Evolutionary conservation across 345 rosid species (phyloP), one percentile per base, ranked within the genome.

Genomic region (Laguncularia racemosa): DNA sequence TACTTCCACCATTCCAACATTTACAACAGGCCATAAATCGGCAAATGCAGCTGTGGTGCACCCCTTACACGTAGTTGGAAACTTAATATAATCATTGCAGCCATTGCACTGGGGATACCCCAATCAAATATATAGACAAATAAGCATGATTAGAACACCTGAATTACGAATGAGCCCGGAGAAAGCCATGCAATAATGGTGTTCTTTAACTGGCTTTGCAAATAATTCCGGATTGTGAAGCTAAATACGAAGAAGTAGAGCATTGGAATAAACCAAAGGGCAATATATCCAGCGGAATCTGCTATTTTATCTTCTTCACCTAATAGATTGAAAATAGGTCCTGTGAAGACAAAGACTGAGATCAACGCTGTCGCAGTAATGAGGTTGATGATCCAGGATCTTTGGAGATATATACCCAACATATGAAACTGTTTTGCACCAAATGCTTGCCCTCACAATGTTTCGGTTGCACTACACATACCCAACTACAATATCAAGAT

Each of bases 401-500:
- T n/a, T n/a, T n/a, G n/a, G n/a, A n/a, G n/a, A n/a, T n/a, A n/a
- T n/a, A n/a, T n/a, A n/a, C n/a, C n/a, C n/a, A n/a, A n/a, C n/a
- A n/a, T n/a, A n/a, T n/a, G n/a, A n/a, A n/a, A n/a, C n/a, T n/a
- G n/a, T n/a, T n/a, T n/a, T n/a, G n/a, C n/a, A n/a, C n/a, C n/a
- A n/a, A n/a, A n/a, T n/a, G n/a, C n/a, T n/a, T n/a, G n/a, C n/a
- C n/a, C n/a, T n/a, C n/a, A n/a, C n/a, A n/a, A n/a, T n/a, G n/a
- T n/a, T n/a, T n/a, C 84, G 2, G 84, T 78, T 20, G 84, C 84
- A 56, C 82, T 79, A 19, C 81, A 74, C 84, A 82, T 82, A 46
- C 84, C 88, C 52, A 75, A 67, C 88, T 82, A 16, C 55, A 60
- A 14, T n/a, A n/a, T 16, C n/a, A 53, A 17, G 53, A 33, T 14